phyloP scores from a whole-genome alignment of 2,329 filamentous ascomycete species.

The Fusarium chaquense region DNA sequence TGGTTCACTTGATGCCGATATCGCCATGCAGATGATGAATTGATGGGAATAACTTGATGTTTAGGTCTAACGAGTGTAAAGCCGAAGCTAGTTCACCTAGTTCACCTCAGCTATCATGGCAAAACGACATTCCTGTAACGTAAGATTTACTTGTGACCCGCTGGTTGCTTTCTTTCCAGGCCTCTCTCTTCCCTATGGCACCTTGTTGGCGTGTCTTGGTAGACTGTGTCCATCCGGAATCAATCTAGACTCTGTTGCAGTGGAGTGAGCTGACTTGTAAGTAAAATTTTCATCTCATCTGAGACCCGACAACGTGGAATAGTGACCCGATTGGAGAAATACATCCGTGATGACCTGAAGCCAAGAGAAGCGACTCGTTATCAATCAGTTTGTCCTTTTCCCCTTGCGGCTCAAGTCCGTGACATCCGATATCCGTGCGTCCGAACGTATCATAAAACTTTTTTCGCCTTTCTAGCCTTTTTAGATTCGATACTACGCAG shows the following conservation, averaged over 20 bases:
- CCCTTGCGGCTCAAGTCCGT: conserved; percentile 18
- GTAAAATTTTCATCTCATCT: conserved; percentile 1
- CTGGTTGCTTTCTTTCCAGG: background rate
- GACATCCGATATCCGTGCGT: conserved; percentile 24
- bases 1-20: background rate
- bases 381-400: conserved; percentile 30
- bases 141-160: conserved; percentile 2
- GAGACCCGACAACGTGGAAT: conserved; percentile 22
- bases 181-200: too few species aligned
- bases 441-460: background rate
- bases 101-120: background rate
- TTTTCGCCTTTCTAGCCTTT: background rate
- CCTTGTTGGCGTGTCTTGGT: background rate
- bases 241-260: conserved; percentile 17
- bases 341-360: conserved; percentile 6
- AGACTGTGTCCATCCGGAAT: background rate
- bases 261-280: background rate
- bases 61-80: background rate
- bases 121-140: background rate
- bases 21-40: background rate
- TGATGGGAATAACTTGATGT: background rate
- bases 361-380: conserved; percentile 20
- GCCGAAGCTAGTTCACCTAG: background rate
- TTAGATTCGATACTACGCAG: background rate
- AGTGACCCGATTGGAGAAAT: conserved; percentile 1